Conservation (phyloP, 73 alveolate species). For the Stentor roeselii region DNA sequence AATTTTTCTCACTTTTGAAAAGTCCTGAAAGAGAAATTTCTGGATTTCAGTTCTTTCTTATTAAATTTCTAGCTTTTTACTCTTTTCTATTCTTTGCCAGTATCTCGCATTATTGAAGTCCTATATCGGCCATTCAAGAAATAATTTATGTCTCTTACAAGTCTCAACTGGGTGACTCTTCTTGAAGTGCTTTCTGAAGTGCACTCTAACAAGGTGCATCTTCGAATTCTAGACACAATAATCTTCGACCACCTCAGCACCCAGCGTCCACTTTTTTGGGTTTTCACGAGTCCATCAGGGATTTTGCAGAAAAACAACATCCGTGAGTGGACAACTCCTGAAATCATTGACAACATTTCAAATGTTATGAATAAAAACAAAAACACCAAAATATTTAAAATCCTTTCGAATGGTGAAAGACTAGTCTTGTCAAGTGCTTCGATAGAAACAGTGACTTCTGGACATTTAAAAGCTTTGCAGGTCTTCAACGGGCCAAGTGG, state of each 20-base stretch:
- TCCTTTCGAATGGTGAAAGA: not conserved
- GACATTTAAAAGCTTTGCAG: not conserved
- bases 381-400: not conserved
- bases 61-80: too few relatives aligned
- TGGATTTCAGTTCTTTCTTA: too few relatives aligned
- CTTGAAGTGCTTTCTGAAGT: not conserved
- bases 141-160: not conserved
- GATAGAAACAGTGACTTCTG: not conserved
- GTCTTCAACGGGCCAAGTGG: not conserved
- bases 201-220: too few relatives aligned
- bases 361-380: too few relatives aligned
- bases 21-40: too few relatives aligned
- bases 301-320: not conserved
- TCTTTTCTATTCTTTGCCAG: too few relatives aligned
- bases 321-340: not conserved
- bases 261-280: not conserved
- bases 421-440: not conserved
- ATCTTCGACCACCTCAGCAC: not conserved
- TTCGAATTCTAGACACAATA: not conserved
- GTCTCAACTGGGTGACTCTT: not conserved
- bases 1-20: too few relatives aligned
- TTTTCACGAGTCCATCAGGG: not conserved
- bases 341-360: not conserved
- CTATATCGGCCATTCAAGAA: too few relatives aligned
- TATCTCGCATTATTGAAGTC: too few relatives aligned